phyloP scores from a whole-genome alignment of 1,139 yeast species.

The Suhomyces guaymorum region DNA sequence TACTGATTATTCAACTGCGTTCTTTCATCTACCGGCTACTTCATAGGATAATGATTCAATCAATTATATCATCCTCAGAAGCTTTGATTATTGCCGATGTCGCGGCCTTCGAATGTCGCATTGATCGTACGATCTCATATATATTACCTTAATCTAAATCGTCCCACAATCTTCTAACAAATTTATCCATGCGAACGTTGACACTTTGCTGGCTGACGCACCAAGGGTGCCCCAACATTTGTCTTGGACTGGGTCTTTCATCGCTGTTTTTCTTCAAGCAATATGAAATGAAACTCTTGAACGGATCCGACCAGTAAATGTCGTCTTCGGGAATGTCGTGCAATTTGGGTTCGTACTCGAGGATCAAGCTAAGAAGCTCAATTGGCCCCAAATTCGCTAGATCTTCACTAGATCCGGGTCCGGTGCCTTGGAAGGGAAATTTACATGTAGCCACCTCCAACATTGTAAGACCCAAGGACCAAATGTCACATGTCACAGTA shows the following conservation, averaged over 20 bases:
- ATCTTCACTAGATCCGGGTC: conserved; percentile 22
- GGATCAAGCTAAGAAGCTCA: conserved; percentile 77
- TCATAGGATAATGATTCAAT: no score
- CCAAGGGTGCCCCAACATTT: conserved; percentile 94
- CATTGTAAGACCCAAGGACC: conserved; percentile 91
- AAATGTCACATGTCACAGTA: conserved; percentile 90
- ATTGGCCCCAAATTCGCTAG: conserved; percentile 68
- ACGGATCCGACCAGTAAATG: conserved; percentile 78
- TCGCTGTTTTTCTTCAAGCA: conserved; percentile 80
- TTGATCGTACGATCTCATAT: no score
- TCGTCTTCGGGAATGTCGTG: conserved; percentile 76
- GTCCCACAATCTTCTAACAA: conserved; percentile 83
- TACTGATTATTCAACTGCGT: no score
- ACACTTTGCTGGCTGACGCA: conserved; percentile 68
- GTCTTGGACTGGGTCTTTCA: conserved; percentile 87
- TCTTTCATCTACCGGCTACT: no score
- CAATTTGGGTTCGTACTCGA: conserved; percentile 78
- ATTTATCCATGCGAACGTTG: conserved; percentile 81
- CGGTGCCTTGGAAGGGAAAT: conserved; percentile 59
- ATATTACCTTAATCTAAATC: conserved; percentile 10
- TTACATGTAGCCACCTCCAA: conserved; percentile 89
- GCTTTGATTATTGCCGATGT: no score
- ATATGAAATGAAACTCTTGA: conserved; percentile 77
- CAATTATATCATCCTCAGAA: no score
- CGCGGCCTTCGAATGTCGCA: no score